Evolutionary conservation across 495 filamentous ascomycete genomes (phyloP), one percentile per base, ranked within the genome.

Genomic region (Penicillium robsamsonii): DNA sequence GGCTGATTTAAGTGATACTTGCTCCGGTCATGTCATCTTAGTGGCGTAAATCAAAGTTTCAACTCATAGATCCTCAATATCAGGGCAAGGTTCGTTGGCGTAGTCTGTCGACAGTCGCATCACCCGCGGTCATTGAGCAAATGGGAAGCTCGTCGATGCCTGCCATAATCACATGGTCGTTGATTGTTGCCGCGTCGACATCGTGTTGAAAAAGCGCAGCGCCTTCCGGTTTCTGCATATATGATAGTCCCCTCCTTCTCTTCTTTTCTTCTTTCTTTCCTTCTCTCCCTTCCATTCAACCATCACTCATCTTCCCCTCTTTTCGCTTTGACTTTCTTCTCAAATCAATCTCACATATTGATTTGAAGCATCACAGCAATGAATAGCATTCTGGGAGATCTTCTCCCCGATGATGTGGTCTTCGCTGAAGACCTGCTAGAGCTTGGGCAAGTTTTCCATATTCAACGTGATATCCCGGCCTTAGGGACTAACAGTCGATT

Each of bases 331-430:
- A 20, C 3, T 20, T 47, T 47, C n/a, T 18, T 31, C 30, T 47
- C 29, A 47, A 37, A 13, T n/a, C 31, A 33, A 37, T 1, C 0
- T 49, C n/a, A n/a, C 20, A 24, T 6, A 15, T 25, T 37, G 29
- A 38, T 33, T 48, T 50, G 27, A 33, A 53, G n/a, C n/a, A 13
- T 37, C 24, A 8, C 33, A 55, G 50, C 35, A 47, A 92, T 95
- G 91, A 93, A 91, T 75, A 83, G 65, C 84, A 86, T 57, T 69
- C 75, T 55, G 71, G 77, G 71, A 71, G 74, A 59, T 70, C 81
- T 76, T 76, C 83, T 96, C 6, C 89, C 89, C n/a, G 55, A 73
- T 20, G 92, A 95, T 62, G 82, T 87, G 4, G 50, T 71, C 13
- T 93, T 86, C 60, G 79, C 82, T 15, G 68, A 74, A 3, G 75